These are phyloP conservation scores for Hanseniaspora hatyaiensis DNA, from an alignment of 805 yeast genomes.

Conservation along the genomic window DNA sequence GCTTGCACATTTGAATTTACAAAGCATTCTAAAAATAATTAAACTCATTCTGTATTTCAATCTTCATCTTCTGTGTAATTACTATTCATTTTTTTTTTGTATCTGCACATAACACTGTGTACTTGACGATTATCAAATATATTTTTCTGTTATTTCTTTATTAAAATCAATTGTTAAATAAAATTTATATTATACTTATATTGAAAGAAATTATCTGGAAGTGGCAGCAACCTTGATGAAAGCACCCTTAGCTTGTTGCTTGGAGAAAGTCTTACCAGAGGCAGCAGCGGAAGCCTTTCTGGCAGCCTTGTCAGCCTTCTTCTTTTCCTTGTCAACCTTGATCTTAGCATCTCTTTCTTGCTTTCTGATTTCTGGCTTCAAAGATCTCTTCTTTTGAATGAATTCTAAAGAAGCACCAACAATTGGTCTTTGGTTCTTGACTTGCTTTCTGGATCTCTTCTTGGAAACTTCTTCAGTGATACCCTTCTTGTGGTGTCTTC, in stretches of 20 bases:
- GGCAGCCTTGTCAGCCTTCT: conserved; percentile 84
- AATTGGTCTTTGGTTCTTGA: conserved; percentile 97
- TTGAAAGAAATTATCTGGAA: conserved; percentile 57
- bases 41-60: too few relatives aligned
- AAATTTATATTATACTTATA: conserved; percentile 16
- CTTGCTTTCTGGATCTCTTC: conserved; percentile 95
- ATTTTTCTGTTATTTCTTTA: background rate
- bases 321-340: conserved; percentile 71
- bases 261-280: conserved; percentile 68
- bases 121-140: too few relatives aligned
- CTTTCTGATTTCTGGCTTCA: conserved; percentile 95
- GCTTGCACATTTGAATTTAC: too few relatives aligned
- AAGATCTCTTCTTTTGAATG: conserved; percentile 93
- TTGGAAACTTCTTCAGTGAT: conserved; percentile 94
- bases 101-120: too few relatives aligned
- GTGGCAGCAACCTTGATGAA: conserved; percentile 94
- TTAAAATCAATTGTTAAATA: conserved; percentile 1
- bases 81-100: too few relatives aligned
- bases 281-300: conserved; percentile 89
- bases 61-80: too few relatives aligned
- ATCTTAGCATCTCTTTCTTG: conserved; percentile 90
- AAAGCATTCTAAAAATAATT: too few relatives aligned
- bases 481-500: conserved; percentile 99
- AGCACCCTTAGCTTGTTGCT: conserved; percentile 96
- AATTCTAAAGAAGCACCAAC: conserved; percentile 98